Evolutionary conservation across 768 basidiomycete genomes (phyloP).

Genomic region (Macrolepiota fuliginosa): DNA sequence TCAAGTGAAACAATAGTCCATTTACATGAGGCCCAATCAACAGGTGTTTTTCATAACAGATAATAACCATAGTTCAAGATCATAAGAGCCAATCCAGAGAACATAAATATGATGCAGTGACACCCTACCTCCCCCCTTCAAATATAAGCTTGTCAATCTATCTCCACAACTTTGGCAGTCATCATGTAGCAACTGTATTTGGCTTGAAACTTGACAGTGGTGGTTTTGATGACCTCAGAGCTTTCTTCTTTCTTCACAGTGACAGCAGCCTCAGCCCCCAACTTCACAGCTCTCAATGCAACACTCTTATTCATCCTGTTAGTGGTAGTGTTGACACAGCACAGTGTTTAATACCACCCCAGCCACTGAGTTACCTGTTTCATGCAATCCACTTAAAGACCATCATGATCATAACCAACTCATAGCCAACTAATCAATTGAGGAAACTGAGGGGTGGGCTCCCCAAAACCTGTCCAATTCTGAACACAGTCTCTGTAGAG

Average conservation of each 20-base stretch:
- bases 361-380: too few relatives aligned
- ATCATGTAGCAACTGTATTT: constrained; percentile 20
- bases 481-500: too few relatives aligned
- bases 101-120: neutral
- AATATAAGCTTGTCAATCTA: neutral
- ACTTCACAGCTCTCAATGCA: constrained; percentile 64
- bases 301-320: constrained; percentile 73
- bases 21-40: too few relatives aligned
- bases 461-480: too few relatives aligned
- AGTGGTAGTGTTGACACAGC: constrained; percentile 54
- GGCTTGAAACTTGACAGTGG: constrained; percentile 42
- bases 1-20: too few relatives aligned
- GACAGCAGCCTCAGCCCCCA: constrained; percentile 47
- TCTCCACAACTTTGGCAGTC: neutral
- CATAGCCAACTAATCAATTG: too few relatives aligned
- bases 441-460: too few relatives aligned
- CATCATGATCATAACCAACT: too few relatives aligned
- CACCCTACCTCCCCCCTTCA: neutral
- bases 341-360: too few relatives aligned
- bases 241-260: constrained; percentile 34
- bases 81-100: neutral
- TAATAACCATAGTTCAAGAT: constrained; percentile 3
- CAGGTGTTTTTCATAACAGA: too few relatives aligned
- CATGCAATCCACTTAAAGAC: too few relatives aligned
- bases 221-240: constrained; percentile 24